Evolutionary conservation across 768 basidiomycete genomes (phyloP).

Genomic region (Pisolithus marmoratus): DNA sequence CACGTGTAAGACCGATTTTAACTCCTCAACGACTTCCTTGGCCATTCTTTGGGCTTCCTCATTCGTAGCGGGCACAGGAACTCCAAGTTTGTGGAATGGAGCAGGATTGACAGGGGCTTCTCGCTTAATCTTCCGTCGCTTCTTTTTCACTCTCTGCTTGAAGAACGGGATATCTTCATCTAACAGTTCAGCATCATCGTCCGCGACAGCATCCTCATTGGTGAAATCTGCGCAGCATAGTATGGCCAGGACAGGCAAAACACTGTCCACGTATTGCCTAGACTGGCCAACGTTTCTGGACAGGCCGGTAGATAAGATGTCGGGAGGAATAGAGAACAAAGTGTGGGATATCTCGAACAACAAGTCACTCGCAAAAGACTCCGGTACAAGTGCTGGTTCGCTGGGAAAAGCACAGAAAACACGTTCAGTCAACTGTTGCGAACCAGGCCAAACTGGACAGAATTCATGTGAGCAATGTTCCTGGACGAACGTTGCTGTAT

Average conservation of each 20-base stretch:
- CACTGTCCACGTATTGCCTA: slow-evolving; percentile 19
- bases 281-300: slow-evolving; percentile 11
- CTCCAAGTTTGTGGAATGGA: slow-evolving; percentile 26
- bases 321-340: slow-evolving; percentile 18
- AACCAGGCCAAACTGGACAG: slow-evolving; percentile 11
- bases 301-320: slow-evolving; percentile 8
- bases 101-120: slow-evolving; percentile 16
- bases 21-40: slow-evolving; percentile 14
- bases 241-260: slow-evolving; percentile 12
- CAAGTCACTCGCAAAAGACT: slow-evolving; percentile 17
- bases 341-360: slow-evolving; percentile 21
- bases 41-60: slow-evolving; percentile 14
- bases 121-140: slow-evolving; percentile 13
- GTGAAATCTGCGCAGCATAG: slow-evolving; percentile 14
- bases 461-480: neutral
- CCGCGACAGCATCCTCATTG: neutral
- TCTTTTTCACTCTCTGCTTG: slow-evolving; percentile 25
- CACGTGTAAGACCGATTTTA: slow-evolving; percentile 28
- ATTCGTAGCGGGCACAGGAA: slow-evolving; percentile 18
- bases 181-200: neutral
- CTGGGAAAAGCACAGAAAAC: slow-evolving; percentile 31
- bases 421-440: slow-evolving; percentile 14
- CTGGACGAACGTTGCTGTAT: neutral
- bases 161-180: slow-evolving; percentile 4
- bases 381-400: slow-evolving; percentile 13